These are phyloP conservation scores for Protomyces arabidopsidicola DNA, from an alignment of 1,139 yeast species.

Conservation along the genomic window DNA sequence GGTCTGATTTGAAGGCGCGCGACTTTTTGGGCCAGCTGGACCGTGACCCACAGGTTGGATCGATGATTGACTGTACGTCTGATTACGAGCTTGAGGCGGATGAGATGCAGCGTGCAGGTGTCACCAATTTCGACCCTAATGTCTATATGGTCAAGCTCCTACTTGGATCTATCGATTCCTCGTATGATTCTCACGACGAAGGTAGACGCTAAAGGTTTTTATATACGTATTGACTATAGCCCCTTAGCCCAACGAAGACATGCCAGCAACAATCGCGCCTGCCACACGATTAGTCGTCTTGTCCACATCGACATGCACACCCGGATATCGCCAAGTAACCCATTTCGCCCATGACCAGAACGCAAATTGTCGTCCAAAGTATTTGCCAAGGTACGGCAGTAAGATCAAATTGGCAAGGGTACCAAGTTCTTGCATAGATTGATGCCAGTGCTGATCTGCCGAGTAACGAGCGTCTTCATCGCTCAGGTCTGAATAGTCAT, in stretches of 20 bases:
- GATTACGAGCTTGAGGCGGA: slow-evolving; percentile 41
- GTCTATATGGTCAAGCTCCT: slow-evolving; percentile 40
- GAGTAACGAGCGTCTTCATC: neutral
- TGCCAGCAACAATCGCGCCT: neutral
- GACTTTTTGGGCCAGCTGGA: slow-evolving; percentile 39
- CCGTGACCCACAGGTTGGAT: slow-evolving; percentile 38
- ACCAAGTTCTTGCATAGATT: slow-evolving; percentile 11
- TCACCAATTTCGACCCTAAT: slow-evolving; percentile 37
- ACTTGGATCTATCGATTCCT: slow-evolving; percentile 20
- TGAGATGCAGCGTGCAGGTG: slow-evolving; percentile 39
- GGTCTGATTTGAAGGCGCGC: slow-evolving; percentile 39
- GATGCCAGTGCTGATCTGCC: slow-evolving; percentile 20
- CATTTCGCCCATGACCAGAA: slow-evolving; percentile 23
- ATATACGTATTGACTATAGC: neutral
- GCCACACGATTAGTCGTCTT: neutral
- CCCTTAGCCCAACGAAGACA: neutral
- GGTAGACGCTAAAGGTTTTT: neutral
- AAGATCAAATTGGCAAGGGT: slow-evolving; percentile 11
- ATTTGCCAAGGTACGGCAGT: slow-evolving; percentile 20
- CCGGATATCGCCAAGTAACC: slow-evolving; percentile 7
- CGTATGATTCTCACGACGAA: slow-evolving; percentile 24
- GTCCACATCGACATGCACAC: slow-evolving; percentile 5
- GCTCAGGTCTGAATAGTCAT: neutral
- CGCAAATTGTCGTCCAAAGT: slow-evolving; percentile 27
- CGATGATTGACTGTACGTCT: slow-evolving; percentile 40